phyloP scores from a whole-genome alignment of 768 basidiomycete genomes.

The Russula brevipes region DNA sequence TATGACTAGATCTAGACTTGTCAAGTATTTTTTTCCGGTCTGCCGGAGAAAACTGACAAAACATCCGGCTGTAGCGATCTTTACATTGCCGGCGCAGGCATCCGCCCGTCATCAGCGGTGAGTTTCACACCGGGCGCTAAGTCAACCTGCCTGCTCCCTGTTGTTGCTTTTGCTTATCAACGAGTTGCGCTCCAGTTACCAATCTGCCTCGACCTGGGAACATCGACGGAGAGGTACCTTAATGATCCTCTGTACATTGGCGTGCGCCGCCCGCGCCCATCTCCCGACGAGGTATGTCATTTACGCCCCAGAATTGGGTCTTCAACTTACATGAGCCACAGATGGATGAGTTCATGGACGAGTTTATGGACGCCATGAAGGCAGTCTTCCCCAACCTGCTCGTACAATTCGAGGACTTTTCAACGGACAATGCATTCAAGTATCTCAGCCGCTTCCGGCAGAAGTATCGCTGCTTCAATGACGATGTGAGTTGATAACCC shows the following conservation, averaged over 20 bases:
- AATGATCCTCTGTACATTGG: constrained; percentile 90
- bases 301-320: constrained; percentile 30
- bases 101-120: constrained; percentile 70
- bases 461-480: constrained; percentile 79
- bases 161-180: neutral
- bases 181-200: constrained; percentile 36
- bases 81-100: constrained; percentile 37
- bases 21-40: neutral
- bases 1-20: neutral
- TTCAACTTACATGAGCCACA: constrained; percentile 43
- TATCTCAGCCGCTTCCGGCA: constrained; percentile 74
- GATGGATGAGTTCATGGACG: constrained; percentile 84
- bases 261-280: constrained; percentile 42
- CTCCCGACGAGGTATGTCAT: constrained; percentile 29
- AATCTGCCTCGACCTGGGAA: constrained; percentile 84
- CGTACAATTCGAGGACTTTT: constrained; percentile 92
- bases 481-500: constrained; percentile 56
- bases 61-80: constrained; percentile 5
- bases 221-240: constrained; percentile 73
- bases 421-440: constrained; percentile 85
- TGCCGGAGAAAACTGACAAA: constrained; percentile 5
- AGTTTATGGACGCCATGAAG: constrained; percentile 84
- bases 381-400: constrained; percentile 72
- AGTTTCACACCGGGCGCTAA: constrained; percentile 9
- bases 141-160: no score